phyloP scores from a whole-genome alignment of 768 basidiomycete species.

The Sistotremastrum suecicum region DNA sequence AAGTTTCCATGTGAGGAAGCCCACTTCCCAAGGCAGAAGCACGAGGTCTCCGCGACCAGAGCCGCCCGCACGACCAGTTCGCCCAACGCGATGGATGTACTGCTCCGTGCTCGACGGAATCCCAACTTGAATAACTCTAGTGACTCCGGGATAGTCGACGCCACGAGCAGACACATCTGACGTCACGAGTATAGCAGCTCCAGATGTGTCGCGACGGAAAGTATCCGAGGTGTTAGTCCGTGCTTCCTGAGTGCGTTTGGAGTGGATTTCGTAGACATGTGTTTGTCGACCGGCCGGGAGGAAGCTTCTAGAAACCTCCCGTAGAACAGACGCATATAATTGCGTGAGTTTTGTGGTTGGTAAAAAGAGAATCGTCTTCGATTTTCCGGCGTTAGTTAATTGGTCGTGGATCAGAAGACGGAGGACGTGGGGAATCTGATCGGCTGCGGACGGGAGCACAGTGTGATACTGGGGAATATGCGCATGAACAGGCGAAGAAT shows the following conservation, averaged over 20 bases:
- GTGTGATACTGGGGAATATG: conserved; percentile 79
- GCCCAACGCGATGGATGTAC: conserved; percentile 78
- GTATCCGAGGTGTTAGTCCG: conserved; percentile 41
- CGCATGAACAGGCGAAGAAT: conserved; percentile 49
- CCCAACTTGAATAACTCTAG: conserved; percentile 85
- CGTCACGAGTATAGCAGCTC: conserved; percentile 56
- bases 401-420: conserved; percentile 83
- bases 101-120: conserved; percentile 53
- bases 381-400: conserved; percentile 44
- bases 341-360: conserved; percentile 78
- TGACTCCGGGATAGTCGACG: conserved; percentile 80
- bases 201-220: conserved; percentile 41
- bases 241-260: conserved; percentile 45
- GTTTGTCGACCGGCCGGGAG: conserved; percentile 42
- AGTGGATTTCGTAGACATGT: conserved; percentile 68
- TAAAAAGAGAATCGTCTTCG: conserved; percentile 74
- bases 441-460: conserved; percentile 42
- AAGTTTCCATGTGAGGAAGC: conserved; percentile 49
- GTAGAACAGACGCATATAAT: conserved; percentile 52
- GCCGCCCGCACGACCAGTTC: conserved; percentile 59
- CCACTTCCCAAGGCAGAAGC: conserved; percentile 64
- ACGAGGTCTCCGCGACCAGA: conserved; percentile 66
- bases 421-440: conserved; percentile 69
- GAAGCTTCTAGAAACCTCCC: conserved; percentile 25
- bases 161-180: conserved; percentile 86